Percentiles rank a stretch among this genome's conserved stretches.
These are phyloP conservation scores for Nakazawaea holstii DNA, from an alignment of 805 yeast species.

Conservation along the genomic window DNA sequence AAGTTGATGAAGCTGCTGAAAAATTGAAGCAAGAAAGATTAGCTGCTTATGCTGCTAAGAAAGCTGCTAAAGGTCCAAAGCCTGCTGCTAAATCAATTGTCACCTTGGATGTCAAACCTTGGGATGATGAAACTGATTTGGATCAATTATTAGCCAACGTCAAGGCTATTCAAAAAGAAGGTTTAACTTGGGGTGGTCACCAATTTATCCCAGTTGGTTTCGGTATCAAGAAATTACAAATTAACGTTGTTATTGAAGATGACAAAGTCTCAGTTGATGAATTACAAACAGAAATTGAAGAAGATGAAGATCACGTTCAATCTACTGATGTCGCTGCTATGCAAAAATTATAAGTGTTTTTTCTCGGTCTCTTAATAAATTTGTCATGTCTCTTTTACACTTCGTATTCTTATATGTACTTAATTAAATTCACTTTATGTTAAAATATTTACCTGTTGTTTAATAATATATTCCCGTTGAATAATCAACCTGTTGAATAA, in stretches of 20 bases:
- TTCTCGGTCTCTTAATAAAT: not conserved
- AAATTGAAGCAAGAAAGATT: slow-evolving; percentile 95
- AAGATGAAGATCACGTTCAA: slow-evolving; percentile 98
- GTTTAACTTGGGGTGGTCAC: slow-evolving; percentile 98
- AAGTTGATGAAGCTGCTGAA: slow-evolving; percentile 96
- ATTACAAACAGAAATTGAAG: slow-evolving; percentile 72
- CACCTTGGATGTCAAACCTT: slow-evolving; percentile 97
- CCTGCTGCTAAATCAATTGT: slow-evolving; percentile 98
- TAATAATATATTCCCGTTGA: too few relatives aligned
- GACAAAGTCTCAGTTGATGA: slow-evolving; percentile 91
- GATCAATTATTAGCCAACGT: slow-evolving; percentile 84
- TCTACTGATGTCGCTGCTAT: slow-evolving; percentile 98
- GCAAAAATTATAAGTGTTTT: slow-evolving; percentile 76
- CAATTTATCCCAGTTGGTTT: slow-evolving; percentile 95
- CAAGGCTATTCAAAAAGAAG: slow-evolving; percentile 81
- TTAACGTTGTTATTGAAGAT: slow-evolving; percentile 97
- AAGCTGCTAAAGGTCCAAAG: slow-evolving; percentile 95
- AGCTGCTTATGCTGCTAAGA: slow-evolving; percentile 96
- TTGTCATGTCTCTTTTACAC: not conserved
- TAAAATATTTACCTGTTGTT: too few relatives aligned
- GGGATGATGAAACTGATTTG: slow-evolving; percentile 99
- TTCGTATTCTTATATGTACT: too few relatives aligned
- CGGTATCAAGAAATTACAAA: slow-evolving; percentile 99
- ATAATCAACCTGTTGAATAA: too few relatives aligned
- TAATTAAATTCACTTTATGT: too few relatives aligned